phyloP scores from a whole-genome alignment of 176 grass and related monocot genomes.

The Juncus effusus region DNA sequence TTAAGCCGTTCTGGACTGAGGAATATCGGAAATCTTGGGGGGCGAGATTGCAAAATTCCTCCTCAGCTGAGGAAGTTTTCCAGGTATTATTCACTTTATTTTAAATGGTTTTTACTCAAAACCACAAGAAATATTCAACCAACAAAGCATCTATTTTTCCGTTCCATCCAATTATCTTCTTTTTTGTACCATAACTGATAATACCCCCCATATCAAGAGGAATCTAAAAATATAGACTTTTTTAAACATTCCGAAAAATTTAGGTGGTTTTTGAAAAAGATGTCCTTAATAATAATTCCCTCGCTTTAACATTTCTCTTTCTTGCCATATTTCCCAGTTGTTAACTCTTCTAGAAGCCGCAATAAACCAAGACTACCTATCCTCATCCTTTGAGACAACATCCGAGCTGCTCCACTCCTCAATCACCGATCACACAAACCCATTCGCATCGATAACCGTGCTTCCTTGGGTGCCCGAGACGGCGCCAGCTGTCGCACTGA shows the following conservation, averaged over 20 bases:
- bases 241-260: background rate
- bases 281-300: background rate
- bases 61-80: conserved; percentile 53
- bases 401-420: conserved; percentile 55
- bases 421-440: conserved; percentile 28
- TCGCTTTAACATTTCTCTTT: conserved; percentile 4
- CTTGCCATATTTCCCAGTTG: conserved; percentile 40
- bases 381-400: conserved; percentile 71
- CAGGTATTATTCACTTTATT: conserved; percentile 37
- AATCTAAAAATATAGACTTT: conserved; percentile 10
- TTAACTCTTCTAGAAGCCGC: conserved; percentile 77
- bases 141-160: no score
- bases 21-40: conserved; percentile 83
- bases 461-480: conserved; percentile 86
- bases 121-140: background rate
- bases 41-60: conserved; percentile 57
- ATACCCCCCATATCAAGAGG: background rate
- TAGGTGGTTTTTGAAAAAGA: background rate
- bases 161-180: no score
- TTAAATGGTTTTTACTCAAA: background rate
- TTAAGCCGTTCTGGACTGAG: conserved; percentile 64
- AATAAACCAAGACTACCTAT: conserved; percentile 64
- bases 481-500: conserved; percentile 63
- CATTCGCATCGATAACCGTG: conserved; percentile 43
- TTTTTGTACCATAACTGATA: no score